A percentile compares a stretch with the other conserved stretches of the same genome.
phyloP scores from a whole-genome alignment of 352 stramenopile species.

The Saprolegnia parasitica region DNA sequence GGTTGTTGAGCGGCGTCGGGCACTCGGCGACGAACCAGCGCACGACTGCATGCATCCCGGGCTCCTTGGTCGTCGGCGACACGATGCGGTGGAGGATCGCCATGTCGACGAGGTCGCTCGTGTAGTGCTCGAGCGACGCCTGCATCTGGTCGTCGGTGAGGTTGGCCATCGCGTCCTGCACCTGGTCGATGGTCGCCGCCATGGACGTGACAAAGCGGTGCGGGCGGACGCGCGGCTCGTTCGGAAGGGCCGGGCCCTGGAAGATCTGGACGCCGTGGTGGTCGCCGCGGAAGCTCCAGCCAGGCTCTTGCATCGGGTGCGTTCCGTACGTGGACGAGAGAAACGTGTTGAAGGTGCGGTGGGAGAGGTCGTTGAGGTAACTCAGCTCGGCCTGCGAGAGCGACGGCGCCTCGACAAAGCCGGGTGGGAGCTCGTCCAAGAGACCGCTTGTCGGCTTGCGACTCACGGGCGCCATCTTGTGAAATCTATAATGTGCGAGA shows the following conservation, averaged over 20 bases:
- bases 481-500: background rate
- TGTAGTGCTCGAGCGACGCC: constrained; percentile 14
- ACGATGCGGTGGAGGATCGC: constrained; percentile 9
- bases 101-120: constrained; percentile 2
- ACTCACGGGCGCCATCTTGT: background rate
- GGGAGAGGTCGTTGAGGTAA: constrained; percentile 1
- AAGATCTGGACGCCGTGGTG: constrained; percentile 15
- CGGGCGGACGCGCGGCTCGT: constrained; percentile 8
- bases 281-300: constrained; percentile 6
- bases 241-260: background rate
- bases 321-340: constrained; percentile 7
- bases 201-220: constrained; percentile 45
- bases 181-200: constrained; percentile 72
- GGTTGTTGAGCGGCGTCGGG: constrained; percentile 15
- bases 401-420: constrained; percentile 12
- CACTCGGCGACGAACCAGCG: constrained; percentile 25
- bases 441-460: background rate
- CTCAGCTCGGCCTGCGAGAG: constrained; percentile 9
- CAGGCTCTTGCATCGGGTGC: constrained; percentile 10
- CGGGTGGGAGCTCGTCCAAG: background rate
- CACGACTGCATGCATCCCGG: constrained; percentile 1
- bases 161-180: constrained; percentile 30
- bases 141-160: constrained; percentile 13
- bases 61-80: constrained; percentile 10
- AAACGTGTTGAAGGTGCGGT: constrained; percentile 17